Evolutionary conservation across 2,329 filamentous ascomycete species (phyloP).

Genomic region (Fusarium brachygibbosum): DNA sequence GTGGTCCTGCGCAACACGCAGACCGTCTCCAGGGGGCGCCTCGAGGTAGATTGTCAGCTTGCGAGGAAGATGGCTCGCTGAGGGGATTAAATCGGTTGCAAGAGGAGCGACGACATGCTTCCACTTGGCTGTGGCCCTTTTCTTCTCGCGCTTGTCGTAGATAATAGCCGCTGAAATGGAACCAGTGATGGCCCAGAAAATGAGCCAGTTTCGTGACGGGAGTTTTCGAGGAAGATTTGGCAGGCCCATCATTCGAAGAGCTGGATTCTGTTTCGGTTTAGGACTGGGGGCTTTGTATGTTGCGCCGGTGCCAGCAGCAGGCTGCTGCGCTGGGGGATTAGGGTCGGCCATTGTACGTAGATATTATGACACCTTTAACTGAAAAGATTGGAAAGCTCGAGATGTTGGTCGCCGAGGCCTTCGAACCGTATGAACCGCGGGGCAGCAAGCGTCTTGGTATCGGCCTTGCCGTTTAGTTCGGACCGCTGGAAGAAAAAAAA

Average conservation of each 20-base stretch:
- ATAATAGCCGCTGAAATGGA: conserved; percentile 84
- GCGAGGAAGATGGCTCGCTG: conserved; percentile 79
- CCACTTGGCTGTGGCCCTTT: conserved; percentile 88
- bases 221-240: conserved; percentile 86
- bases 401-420: conserved; percentile 9
- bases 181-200: conserved; percentile 86
- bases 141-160: conserved; percentile 94
- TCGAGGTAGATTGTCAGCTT: conserved; percentile 89
- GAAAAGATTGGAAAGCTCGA: neutral
- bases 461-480: conserved; percentile 27
- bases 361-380: neutral
- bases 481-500: conserved; percentile 38
- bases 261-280: conserved; percentile 72
- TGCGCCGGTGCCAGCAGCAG: conserved; percentile 45
- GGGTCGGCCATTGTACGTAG: conserved; percentile 45
- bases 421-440: conserved; percentile 21
- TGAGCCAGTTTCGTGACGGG: conserved; percentile 97
- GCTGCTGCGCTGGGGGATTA: conserved; percentile 44
- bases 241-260: conserved; percentile 84
- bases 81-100: conserved; percentile 78
- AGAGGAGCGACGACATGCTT: conserved; percentile 86
- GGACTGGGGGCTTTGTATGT: conserved; percentile 56
- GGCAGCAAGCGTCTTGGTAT: conserved; percentile 29
- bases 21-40: conserved; percentile 86
- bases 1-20: conserved; percentile 89